Evolutionary conservation across 2,329 filamentous ascomycete species (phyloP).

Genomic region (Claviceps fusiformis): DNA sequence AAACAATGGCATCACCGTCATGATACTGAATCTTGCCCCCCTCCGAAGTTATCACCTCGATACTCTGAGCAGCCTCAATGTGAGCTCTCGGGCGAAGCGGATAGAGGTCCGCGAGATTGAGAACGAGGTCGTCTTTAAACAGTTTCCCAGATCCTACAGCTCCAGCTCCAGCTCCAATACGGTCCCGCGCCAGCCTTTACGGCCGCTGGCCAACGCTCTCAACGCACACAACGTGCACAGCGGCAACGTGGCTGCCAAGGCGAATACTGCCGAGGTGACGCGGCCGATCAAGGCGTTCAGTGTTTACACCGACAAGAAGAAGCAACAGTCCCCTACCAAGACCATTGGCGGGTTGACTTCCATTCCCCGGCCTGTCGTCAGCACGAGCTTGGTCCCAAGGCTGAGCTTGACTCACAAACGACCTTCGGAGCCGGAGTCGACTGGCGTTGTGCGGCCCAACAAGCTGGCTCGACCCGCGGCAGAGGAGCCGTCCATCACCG

Average conservation of each 20-base stretch:
- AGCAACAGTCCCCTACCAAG: conserved; percentile 12
- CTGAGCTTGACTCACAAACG: conserved; percentile 23
- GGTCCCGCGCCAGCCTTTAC: conserved; percentile 57
- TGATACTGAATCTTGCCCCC: conserved; percentile 90
- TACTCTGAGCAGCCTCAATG: conserved; percentile 84
- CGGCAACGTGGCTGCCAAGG: conserved; percentile 32
- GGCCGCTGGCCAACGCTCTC: conserved; percentile 60
- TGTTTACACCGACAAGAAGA: conserved; percentile 68
- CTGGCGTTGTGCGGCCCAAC: conserved; percentile 26
- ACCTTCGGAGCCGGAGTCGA: conserved; percentile 24
- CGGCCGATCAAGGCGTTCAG: conserved; percentile 75
- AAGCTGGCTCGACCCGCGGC: conserved; percentile 31
- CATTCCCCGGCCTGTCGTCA: conserved; percentile 19
- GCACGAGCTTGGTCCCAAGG: conserved; percentile 9
- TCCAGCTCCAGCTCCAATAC: conserved; percentile 17
- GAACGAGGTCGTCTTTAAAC: conserved; percentile 83
- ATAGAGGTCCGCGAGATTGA: conserved; percentile 93
- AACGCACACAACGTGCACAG: conserved; percentile 65
- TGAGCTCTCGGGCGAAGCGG: conserved; percentile 88
- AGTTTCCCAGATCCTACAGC: conserved; percentile 43
- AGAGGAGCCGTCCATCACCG: conserved; percentile 25
- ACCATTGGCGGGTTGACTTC: conserved; percentile 15
- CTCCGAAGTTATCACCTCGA: conserved; percentile 88
- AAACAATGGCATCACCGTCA: conserved; percentile 88
- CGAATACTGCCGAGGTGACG: conserved; percentile 28